Evolutionary conservation across 805 yeast genomes (phyloP), one percentile per base, ranked within the genome.

Genomic region (Metschnikowia shivogae): DNA sequence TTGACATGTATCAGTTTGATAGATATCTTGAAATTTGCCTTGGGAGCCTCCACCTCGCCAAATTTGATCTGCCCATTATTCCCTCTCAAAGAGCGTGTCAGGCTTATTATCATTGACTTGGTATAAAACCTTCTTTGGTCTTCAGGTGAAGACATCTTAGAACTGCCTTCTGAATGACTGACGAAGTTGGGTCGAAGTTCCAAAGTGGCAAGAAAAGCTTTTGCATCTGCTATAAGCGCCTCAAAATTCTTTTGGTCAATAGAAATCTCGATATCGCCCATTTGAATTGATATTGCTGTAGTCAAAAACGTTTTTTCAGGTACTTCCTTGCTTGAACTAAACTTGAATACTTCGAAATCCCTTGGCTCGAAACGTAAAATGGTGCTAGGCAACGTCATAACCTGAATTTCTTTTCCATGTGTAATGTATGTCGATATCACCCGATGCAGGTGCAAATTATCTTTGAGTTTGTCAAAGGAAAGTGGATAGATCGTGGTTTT

Each of bases 401-500:
- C 30, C 4, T 49, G 49, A 3, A 28, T 40, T 22, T 57, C 57
- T 1, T 22, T 26, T 3, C 33, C 44, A 17, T 32, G 24, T 9
- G 42, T 20, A 3, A 30, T 39, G 28, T 45, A 43, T 10, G 20
- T 36, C 5, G 44, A n/a, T 6, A 37, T 34, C 1, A 73, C 46
- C 39, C 67, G 67, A 5, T 66, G 65, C 6, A 75, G 56, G 3
- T 55, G 59, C 9, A 77, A 41, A 3, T 55, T 56, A 4, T 65
- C 63, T 4, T 59, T 58, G 0, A 54, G 41, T 8, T 75, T 65
- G 39, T 70, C 71, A 48, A 57, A 75, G 0, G 77, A 67, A 1
- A 79, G 49, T 1, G 85, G 84, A 9, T 70, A 62, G 0, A 76
- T 42, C 2, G 64, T 59, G 0, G 60, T 28, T 24, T 54, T 59